A percentile compares a stretch with the other conserved stretches of the same genome.
phyloP scores from a whole-genome alignment of 1,284 basidiomycete species.

The Ceratobasidium papillatum region DNA sequence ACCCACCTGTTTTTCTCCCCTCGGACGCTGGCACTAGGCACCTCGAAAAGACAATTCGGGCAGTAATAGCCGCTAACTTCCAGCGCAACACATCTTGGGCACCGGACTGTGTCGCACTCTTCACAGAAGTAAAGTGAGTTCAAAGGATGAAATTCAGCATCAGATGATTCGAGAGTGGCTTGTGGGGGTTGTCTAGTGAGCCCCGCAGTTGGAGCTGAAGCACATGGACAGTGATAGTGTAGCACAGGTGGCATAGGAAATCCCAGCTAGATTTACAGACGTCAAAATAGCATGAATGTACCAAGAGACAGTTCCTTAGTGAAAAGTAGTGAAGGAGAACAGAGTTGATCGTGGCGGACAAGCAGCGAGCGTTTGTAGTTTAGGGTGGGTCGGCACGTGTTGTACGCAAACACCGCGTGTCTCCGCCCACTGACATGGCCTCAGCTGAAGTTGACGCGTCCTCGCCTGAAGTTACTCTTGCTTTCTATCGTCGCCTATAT shows the following conservation, averaged over 20 bases:
- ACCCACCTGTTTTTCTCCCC: conserved; percentile 91
- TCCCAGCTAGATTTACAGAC: neutral
- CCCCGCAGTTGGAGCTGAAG: neutral
- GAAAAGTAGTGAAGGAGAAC: too few species aligned
- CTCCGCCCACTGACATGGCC: conserved; percentile 6
- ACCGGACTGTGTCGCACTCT: conserved; percentile 95
- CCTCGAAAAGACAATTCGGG: conserved; percentile 98
- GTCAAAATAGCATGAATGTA: too few species aligned
- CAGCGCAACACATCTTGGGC: conserved; percentile 88
- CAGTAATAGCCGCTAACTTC: conserved; percentile 98
- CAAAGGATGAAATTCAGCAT: conserved; percentile 81
- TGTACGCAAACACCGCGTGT: conserved; percentile 1
- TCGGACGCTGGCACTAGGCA: conserved; percentile 93
- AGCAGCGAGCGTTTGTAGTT: neutral
- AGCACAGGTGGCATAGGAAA: neutral
- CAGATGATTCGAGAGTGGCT: conserved; percentile 60
- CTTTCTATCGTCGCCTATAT: conserved; percentile 91
- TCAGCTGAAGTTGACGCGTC: conserved; percentile 51
- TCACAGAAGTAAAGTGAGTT: conserved; percentile 95
- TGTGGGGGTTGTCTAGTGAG: conserved; percentile 11
- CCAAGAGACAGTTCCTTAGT: too few species aligned
- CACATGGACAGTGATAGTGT: conserved; percentile 32
- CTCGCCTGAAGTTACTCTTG: conserved; percentile 76
- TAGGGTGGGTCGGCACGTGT: conserved; percentile 37
- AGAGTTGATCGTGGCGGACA: neutral